Evolutionary conservation across 805 yeast genomes (phyloP), one percentile per base, ranked within the genome.

Genomic region (Wickerhamomyces chambardii): DNA sequence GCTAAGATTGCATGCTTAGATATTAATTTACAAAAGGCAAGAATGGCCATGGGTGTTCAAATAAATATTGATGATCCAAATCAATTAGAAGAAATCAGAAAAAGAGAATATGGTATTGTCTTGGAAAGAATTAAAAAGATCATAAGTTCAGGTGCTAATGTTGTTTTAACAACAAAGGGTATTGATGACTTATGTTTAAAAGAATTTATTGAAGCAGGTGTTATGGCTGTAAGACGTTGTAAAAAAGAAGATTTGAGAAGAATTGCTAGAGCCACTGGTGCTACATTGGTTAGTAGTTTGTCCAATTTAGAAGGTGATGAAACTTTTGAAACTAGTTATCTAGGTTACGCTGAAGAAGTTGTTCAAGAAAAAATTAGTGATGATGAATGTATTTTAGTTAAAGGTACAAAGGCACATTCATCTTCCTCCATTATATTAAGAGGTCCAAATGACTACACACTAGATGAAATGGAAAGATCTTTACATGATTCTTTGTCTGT

Each of bases 391-490:
- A 92, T 94, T 9, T 79, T 86, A 70, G 73, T 87, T 44, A 85
- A 83, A 59, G 94, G 94, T 49, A 77, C 92, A 12, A 97, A 97
- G 32, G 89, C 87, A 31, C 96, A 87, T 61, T 83, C 95, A 7
- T 79, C 97, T 1, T 72, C 94, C 12, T 89, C 97, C 14, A 84
- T 92, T 46, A 78, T 92, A 43, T 69, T 92, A 50, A 82, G 99
- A 61, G 99, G 99, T 37, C 80, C 97, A 40, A 92, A 92, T 58
- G 92, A 92, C 58, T 92, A 83, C 59, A 80, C 94, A 29, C 71
- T 92, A 46, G 99, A 92, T 62, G 99, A 92, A 66, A 90, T 94
- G 97, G 96, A 92, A 64, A 77, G 99, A 61, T 87, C 97, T 0
- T 61, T 94, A 41, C 97, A 86, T 53, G 99, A 92, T 58, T 84